phyloP scores from a whole-genome alignment of 495 filamentous ascomycete genomes.

The Lasiosphaeria ovina region DNA sequence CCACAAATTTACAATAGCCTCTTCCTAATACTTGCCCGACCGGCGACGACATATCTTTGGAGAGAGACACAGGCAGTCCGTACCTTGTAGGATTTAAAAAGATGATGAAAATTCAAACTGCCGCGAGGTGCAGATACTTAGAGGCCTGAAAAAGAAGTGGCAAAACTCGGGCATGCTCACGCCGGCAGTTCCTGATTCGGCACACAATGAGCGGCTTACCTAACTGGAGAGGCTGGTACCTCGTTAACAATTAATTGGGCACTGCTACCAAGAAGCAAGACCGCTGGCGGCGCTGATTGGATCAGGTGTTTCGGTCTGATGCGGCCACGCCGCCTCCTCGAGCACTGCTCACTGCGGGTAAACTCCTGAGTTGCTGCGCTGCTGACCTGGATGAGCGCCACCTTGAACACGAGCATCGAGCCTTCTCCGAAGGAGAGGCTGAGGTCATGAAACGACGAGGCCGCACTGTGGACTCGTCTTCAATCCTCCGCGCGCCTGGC shows the following conservation, averaged over 20 bases:
- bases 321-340: neutral
- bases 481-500: neutral
- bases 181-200: conserved; percentile 1
- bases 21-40: too few species aligned
- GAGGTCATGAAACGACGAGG: too few species aligned
- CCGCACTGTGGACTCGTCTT: conserved; percentile 1
- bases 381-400: too few species aligned
- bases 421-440: too few species aligned
- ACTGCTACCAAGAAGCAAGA: neutral
- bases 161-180: neutral
- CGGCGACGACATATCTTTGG: too few species aligned
- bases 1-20: too few species aligned
- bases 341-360: conserved; percentile 15
- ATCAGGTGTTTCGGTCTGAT: conserved; percentile 7
- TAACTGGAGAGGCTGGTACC: neutral
- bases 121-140: too few species aligned
- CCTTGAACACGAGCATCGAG: too few species aligned
- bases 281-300: neutral
- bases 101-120: too few species aligned
- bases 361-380: conserved; percentile 1
- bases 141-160: neutral
- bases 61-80: neutral
- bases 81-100: neutral
- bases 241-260: neutral
- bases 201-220: neutral